phyloP scores from a whole-genome alignment of 352 stramenopile species.

The Plasmopara viticola region DNA sequence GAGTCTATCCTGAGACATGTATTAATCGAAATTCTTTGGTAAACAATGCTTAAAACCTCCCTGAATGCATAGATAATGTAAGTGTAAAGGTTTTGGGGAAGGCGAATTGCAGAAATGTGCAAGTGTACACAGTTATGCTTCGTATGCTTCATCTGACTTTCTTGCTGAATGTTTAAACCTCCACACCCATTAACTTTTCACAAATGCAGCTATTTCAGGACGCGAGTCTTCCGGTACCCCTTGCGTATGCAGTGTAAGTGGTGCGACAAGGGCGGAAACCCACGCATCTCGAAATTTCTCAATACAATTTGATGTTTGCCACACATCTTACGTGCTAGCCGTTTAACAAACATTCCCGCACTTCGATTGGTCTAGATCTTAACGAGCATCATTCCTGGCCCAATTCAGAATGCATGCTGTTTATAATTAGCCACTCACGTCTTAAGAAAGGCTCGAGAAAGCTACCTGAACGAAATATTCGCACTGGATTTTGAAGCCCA shows the following conservation, averaged over 20 bases:
- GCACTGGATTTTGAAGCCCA: slow-evolving; percentile 19
- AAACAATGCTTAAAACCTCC: too few species aligned
- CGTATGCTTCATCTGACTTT: background rate
- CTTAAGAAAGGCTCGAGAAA: slow-evolving; percentile 1
- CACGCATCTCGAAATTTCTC: slow-evolving; percentile 14
- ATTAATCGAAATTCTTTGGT: too few species aligned
- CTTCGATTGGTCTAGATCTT: slow-evolving; percentile 5
- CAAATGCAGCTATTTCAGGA: slow-evolving; percentile 4
- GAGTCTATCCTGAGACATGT: too few species aligned
- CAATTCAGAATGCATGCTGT: background rate
- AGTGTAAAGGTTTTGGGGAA: background rate
- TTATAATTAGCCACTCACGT: slow-evolving; percentile 9
- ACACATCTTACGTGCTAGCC: slow-evolving; percentile 11
- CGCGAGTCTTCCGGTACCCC: slow-evolving; percentile 8
- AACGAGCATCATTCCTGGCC: slow-evolving; percentile 6
- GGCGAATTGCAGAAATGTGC: too few species aligned
- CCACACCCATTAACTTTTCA: background rate
- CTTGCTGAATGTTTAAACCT: background rate
- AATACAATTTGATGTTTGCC: slow-evolving; percentile 12
- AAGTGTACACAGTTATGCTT: too few species aligned
- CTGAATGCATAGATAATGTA: background rate
- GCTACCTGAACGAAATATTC: slow-evolving; percentile 17
- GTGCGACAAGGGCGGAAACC: slow-evolving; percentile 19
- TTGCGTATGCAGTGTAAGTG: slow-evolving; percentile 1
- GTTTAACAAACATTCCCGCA: slow-evolving; percentile 5